Evolutionary conservation across 1,139 yeast species (phyloP).

Genomic region (Geotrichum restrictum): DNA sequence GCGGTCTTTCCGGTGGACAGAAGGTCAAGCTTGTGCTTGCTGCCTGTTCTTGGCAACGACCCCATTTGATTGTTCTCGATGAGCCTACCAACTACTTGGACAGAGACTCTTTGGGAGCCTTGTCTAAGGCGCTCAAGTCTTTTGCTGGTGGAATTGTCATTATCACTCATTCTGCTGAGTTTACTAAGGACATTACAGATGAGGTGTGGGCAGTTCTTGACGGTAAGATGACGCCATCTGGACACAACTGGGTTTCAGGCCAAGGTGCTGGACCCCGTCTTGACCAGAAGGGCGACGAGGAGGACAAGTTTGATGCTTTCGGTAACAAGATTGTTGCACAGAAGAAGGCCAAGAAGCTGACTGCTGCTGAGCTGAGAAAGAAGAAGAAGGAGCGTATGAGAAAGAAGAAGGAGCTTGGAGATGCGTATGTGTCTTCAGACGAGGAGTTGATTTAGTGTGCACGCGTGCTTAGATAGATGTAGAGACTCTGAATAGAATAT

Average conservation of each 20-base stretch:
- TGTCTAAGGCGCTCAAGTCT: conserved; percentile 96
- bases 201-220: conserved; percentile 99
- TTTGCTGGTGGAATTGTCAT: conserved; percentile 99
- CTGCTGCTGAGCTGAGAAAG: conserved; percentile 99
- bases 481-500: too few relatives aligned
- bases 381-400: conserved; percentile 99
- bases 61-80: conserved; percentile 97
- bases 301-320: conserved; percentile 98
- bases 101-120: conserved; percentile 98
- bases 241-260: conserved; percentile 99
- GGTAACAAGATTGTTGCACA: conserved; percentile 98
- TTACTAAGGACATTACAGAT: conserved; percentile 98
- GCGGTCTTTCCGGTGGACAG: conserved; percentile 99
- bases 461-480: too few relatives aligned
- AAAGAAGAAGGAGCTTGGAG: conserved; percentile 99
- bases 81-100: conserved; percentile 95
- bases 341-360: conserved; percentile 95
- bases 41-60: conserved; percentile 99
- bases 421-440: conserved; percentile 95
- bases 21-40: conserved; percentile 99
- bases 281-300: conserved; percentile 90
- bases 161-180: conserved; percentile 99
- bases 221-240: conserved; percentile 99
- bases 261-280: conserved; percentile 99
- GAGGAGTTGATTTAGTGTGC: too few relatives aligned